phyloP scores from a whole-genome alignment of 2,329 filamentous ascomycete genomes.

The Fusarium irregulare region DNA sequence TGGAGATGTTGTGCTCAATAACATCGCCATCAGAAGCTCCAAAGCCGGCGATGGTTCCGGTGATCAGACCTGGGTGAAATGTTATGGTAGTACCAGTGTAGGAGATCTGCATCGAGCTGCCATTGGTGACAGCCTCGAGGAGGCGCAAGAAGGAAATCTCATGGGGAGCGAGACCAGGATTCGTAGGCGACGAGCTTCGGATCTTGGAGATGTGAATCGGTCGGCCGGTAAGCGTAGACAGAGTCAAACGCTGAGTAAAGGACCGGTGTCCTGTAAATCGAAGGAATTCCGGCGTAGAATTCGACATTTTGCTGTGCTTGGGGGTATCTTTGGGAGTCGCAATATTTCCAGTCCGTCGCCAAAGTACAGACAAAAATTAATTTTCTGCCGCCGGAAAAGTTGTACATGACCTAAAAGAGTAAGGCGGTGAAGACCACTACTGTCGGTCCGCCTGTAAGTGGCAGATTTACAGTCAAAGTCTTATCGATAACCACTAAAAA shows the following conservation, averaged over 20 bases:
- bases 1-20: slow-evolving; percentile 82
- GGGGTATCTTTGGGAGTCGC: slow-evolving; percentile 41
- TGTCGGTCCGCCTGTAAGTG: slow-evolving; percentile 8
- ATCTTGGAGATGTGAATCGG: slow-evolving; percentile 95
- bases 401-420: slow-evolving; percentile 10
- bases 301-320: slow-evolving; percentile 54
- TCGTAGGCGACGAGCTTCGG: slow-evolving; percentile 84
- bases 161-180: slow-evolving; percentile 88
- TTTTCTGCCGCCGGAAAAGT: slow-evolving; percentile 52
- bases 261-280: slow-evolving; percentile 87
- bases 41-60: slow-evolving; percentile 80
- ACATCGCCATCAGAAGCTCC: slow-evolving; percentile 78
- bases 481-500: slow-evolving; percentile 51
- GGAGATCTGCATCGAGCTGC: slow-evolving; percentile 92
- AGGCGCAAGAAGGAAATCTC: slow-evolving; percentile 97
- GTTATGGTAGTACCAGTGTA: slow-evolving; percentile 94
- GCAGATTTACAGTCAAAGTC: slow-evolving; percentile 23
- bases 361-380: slow-evolving; percentile 49
- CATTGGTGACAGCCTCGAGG: slow-evolving; percentile 94
- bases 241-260: slow-evolving; percentile 84
- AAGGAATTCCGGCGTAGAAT: slow-evolving; percentile 65
- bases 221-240: slow-evolving; percentile 90
- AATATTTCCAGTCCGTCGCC: slow-evolving; percentile 30
- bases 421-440: slow-evolving; percentile 47
- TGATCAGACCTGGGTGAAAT: slow-evolving; percentile 92